Base-by-base conservation (phyloP, 352 stramenopile genomes). In the Phytopythium kandeliae region DNA sequence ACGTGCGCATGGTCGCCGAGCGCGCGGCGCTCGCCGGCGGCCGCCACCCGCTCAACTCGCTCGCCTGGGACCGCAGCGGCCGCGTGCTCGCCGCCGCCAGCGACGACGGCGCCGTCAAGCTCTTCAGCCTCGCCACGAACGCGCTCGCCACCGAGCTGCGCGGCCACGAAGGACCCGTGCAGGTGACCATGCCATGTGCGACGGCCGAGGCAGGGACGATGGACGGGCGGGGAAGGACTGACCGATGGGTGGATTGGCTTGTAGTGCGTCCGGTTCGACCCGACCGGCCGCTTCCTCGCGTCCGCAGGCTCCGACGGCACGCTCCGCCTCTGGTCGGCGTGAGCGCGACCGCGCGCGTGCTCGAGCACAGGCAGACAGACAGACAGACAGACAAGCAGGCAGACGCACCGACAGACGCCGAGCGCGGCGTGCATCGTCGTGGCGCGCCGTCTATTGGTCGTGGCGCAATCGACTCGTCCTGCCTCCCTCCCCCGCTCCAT, bases 1-100 rank as follows among this genome's bases (percentile, higher is more conserved):
- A 98, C 60, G 87, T 97, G 42, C 86, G 92, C 42, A 98, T 97
- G 88, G 91, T 98, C 28, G 82, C 89, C 24, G 92, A 98, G 70
- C 70, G 91, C 8, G 71, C 63, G 28, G 89, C 86, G 22, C 72
- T 98, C 25, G 78, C 96, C 52, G 78, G 78, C 48, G 85, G 86
- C 1, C 75, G 96, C 53, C 83, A 96, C 41, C 84, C 93, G 24
- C 70, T 97, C 13, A 98, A 98, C 63, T 91, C 74, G 46, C 74
- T 98, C 12, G 70, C 80, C 42, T 92, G 97, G 41, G 93, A 98
- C 62, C 73, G 89, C 40, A 95, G 85, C 45, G 92, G 88, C 17
- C 85, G 79, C 38, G 71, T 89, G 6, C 44, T 97, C 16, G 75
- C 85, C 15, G 78, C 82, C 30, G 92, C 90, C 10, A 96, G 82